Evolutionary conservation across 371 early-diverging fungal genomes (phyloP).

Genomic region (Mucor sp.): DNA sequence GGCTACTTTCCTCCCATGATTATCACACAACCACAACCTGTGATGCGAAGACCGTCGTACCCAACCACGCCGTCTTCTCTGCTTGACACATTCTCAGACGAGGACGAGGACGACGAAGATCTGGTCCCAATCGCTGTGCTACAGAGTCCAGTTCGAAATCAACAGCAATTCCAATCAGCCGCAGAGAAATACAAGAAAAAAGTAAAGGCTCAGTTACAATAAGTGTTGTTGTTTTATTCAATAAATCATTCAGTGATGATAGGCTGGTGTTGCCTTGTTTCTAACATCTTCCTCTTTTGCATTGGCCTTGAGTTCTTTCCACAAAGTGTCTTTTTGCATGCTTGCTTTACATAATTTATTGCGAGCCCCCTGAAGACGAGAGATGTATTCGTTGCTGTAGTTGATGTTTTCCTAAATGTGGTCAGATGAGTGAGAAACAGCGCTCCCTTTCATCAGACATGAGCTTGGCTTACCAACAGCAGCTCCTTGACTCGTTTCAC

Average conservation of each 20-base stretch:
- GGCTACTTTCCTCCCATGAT: constrained; percentile 1
- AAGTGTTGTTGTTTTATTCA: not conserved
- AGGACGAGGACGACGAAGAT: constrained; percentile 21
- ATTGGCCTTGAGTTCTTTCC: constrained; percentile 41
- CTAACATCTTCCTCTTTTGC: constrained; percentile 41
- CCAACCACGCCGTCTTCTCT: constrained; percentile 8
- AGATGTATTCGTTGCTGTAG: constrained; percentile 52
- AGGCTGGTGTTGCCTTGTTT: constrained; percentile 12
- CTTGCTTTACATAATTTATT: constrained; percentile 48
- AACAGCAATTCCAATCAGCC: constrained; percentile 18
- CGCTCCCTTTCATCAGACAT: not conserved
- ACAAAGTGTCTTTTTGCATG: constrained; percentile 50
- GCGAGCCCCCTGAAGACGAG: constrained; percentile 47
- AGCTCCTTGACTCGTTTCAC: constrained; percentile 44
- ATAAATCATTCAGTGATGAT: not conserved
- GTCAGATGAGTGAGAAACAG: not conserved
- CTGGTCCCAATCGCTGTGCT: constrained; percentile 22
- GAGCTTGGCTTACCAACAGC: constrained; percentile 29
- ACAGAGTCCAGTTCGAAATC: not conserved
- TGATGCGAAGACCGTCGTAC: constrained; percentile 8
- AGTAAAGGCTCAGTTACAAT: constrained; percentile 13
- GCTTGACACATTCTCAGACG: constrained; percentile 10
- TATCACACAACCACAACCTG: constrained; percentile 2
- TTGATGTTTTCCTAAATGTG: constrained; percentile 50
- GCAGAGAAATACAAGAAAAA: constrained; percentile 32